Evolutionary conservation across 2,329 filamentous ascomycete genomes (phyloP).

Genomic region (Penicillium capsulatum): DNA sequence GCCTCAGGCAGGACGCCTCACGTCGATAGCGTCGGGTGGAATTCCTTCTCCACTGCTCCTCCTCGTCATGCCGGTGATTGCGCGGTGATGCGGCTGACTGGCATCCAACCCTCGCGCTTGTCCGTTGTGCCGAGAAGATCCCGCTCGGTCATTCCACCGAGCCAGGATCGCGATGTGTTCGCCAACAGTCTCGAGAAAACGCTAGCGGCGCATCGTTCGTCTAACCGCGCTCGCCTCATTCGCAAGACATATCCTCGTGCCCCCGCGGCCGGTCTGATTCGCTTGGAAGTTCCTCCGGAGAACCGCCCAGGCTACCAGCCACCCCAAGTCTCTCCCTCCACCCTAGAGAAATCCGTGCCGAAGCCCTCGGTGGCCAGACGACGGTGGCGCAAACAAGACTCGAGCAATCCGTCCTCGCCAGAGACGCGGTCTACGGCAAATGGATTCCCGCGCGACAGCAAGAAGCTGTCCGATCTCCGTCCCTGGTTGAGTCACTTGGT

Average conservation of each 20-base stretch:
- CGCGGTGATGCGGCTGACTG: constrained; percentile 24
- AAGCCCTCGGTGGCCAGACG: constrained; percentile 3
- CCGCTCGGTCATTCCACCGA: constrained; percentile 7
- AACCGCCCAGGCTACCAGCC: constrained; percentile 14
- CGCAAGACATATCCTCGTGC: constrained; percentile 26
- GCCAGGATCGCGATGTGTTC: constrained; percentile 25
- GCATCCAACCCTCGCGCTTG: constrained; percentile 14
- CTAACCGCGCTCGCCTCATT: constrained; percentile 36
- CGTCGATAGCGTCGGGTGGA: constrained; percentile 2
- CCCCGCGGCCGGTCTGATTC: constrained; percentile 15
- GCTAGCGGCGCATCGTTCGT: constrained; percentile 39
- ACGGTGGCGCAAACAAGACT: constrained; percentile 4
- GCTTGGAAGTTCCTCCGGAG: constrained; percentile 15
- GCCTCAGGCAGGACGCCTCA: constrained; percentile 1
- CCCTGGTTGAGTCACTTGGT: constrained; percentile 35
- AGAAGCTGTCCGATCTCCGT: constrained; percentile 13
- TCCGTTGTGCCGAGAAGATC: constrained; percentile 9
- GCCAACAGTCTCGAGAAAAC: constrained; percentile 37
- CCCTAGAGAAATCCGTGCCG: constrained; percentile 1
- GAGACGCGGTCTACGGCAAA: background rate
- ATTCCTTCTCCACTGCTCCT: constrained; percentile 5
- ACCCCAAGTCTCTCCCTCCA: background rate
- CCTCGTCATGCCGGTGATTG: constrained; percentile 17
- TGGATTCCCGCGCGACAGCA: constrained; percentile 12
- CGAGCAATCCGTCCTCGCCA: background rate